Evolutionary conservation across 208 protist genomes (phyloP).

Genomic region (Giardia muris): DNA sequence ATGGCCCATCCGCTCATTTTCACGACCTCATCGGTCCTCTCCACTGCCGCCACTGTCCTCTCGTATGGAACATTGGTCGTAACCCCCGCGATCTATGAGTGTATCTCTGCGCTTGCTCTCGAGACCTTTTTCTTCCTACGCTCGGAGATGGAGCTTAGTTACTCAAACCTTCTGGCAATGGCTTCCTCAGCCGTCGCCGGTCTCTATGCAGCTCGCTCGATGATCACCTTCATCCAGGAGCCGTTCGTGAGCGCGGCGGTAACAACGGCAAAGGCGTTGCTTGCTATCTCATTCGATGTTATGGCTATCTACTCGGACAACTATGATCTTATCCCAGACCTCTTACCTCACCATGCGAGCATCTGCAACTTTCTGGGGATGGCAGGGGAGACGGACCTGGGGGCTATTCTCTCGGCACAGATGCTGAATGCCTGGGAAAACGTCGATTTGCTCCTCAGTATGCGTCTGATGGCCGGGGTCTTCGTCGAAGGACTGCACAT

Average conservation of each 20-base stretch:
- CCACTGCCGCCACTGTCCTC: neutral
- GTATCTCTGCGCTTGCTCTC: neutral
- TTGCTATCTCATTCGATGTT: neutral
- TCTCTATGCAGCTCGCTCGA: neutral
- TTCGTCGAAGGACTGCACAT: neutral
- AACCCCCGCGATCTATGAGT: neutral
- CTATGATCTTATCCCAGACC: neutral
- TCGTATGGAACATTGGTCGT: neutral
- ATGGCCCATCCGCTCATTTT: neutral
- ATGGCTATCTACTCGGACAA: neutral
- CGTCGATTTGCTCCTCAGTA: neutral
- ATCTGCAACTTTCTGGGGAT: neutral
- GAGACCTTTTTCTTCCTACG: neutral
- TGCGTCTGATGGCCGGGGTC: neutral
- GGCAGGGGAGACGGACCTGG: neutral
- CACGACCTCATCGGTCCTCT: neutral
- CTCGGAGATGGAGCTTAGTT: neutral
- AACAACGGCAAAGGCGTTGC: neutral
- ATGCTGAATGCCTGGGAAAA: neutral
- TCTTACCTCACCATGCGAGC: neutral
- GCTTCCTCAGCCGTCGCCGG: neutral
- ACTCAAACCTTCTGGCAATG: neutral
- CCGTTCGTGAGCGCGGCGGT: neutral
- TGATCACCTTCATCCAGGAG: neutral
- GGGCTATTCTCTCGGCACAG: neutral